Base-by-base conservation (phyloP, 805 yeast species). In the Candida vartiovaarae region DNA sequence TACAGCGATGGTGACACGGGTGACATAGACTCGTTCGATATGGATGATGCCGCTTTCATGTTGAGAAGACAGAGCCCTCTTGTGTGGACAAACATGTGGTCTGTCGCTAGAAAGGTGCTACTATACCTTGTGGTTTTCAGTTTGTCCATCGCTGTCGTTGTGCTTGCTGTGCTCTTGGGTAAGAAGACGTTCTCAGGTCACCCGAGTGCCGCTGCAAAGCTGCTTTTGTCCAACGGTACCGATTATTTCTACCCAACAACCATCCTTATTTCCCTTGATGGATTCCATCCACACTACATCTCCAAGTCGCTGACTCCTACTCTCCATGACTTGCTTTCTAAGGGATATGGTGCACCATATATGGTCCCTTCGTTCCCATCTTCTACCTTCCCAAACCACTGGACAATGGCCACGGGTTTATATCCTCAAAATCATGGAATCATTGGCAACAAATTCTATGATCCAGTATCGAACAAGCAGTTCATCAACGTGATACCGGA, bases 331-430 rank as follows among this genome's bases (percentile, higher is more conserved):
- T 60, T 90, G 60, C 63, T 79, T 49, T 50, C 69, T 4, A 63
- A 75, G 26, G 73, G 69, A 4, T 74, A 68, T 40, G 83, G 81
- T 11, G 78, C 88, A 4, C 96, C 97, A 1, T 88, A 76, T 56
- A 86, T 91, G 91, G 64, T 66, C 7, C 95, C 97, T 1, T 75
- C 88, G 3, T 88, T 89, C 59, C 97, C 97, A 4, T 77, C 95
- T 1, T 84, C 87, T 25, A 85, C 96, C 1, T 86, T 87, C 54
- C 93, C 96, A 1, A 90, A 91, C 60, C 95, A 89, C 62, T 91
- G 95, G 91, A 80, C 95, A 0, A 60, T 90, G 51, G 82, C 84
- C 2, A 91, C 97, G 0, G 98, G 98, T 0, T 64, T 85, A 36
- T 76, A 80, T 46, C 96, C 97, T 1, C 71, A 80, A 4, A 76